phyloP scores from a whole-genome alignment of 192 early-diverging fungal species.

The Funneliformis geosporum region DNA sequence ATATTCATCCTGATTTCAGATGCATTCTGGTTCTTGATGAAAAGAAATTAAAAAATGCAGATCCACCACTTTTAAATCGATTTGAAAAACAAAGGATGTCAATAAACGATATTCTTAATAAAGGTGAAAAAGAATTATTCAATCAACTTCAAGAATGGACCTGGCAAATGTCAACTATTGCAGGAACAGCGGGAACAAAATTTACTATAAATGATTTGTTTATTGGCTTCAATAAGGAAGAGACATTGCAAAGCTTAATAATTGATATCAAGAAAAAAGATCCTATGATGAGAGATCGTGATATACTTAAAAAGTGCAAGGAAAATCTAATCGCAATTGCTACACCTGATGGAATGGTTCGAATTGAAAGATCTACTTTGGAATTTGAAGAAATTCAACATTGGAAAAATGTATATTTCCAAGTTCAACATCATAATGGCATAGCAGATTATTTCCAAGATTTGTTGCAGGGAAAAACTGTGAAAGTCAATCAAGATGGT shows the following conservation, averaged over 20 bases:
- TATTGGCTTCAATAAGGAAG: constrained; percentile 29
- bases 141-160: neutral
- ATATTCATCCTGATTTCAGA: neutral
- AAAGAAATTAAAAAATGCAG: neutral
- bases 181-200: neutral
- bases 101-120: neutral
- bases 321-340: constrained; percentile 15
- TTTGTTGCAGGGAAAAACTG: neutral
- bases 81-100: constrained; percentile 23
- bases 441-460: neutral
- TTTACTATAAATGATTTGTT: constrained; percentile 3
- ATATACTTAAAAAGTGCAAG: neutral
- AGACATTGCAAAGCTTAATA: constrained; percentile 30
- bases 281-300: neutral
- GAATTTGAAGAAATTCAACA: neutral
- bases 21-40: constrained; percentile 26
- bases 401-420: constrained; percentile 19
- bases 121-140: neutral
- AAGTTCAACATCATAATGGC: neutral
- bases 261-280: constrained; percentile 12
- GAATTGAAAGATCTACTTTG: constrained; percentile 1
- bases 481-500: neutral
- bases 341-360: constrained; percentile 22
- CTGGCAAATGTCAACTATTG: neutral
- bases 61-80: neutral